A percentile compares a stretch with the other conserved stretches of the same genome.
phyloP scores from a whole-genome alignment of 2,329 filamentous ascomycete genomes.

The Reticulascus tulasneorum region DNA sequence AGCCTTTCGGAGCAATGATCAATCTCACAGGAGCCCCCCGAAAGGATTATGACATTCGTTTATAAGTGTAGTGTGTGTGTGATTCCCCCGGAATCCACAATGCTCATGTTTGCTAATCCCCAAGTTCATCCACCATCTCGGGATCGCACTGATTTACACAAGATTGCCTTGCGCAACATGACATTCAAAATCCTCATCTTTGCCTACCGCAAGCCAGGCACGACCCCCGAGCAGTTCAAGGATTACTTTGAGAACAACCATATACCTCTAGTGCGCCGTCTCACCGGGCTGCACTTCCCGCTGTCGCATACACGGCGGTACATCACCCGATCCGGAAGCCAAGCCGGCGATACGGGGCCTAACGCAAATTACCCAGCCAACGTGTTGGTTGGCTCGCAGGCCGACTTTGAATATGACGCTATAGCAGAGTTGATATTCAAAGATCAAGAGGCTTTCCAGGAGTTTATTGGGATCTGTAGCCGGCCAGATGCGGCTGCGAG shows the following conservation, averaged over 20 bases:
- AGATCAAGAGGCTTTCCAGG: constrained; percentile 10
- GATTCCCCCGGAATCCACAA: too few species aligned
- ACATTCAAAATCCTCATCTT: constrained; percentile 14
- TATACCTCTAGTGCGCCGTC: constrained; percentile 17
- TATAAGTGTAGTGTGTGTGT: too few species aligned
- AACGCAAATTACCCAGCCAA: constrained; percentile 9
- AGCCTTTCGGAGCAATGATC: too few species aligned
- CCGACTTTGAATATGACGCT: constrained; percentile 16
- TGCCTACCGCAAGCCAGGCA: constrained; percentile 15
- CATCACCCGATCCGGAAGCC: constrained; percentile 11
- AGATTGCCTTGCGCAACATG: neutral
- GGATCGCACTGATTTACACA: too few species aligned
- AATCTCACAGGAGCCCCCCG: too few species aligned
- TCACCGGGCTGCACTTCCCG: constrained; percentile 18
- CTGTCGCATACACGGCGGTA: constrained; percentile 17
- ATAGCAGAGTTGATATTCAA: constrained; percentile 17
- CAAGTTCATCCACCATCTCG: too few species aligned
- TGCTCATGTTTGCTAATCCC: too few species aligned
- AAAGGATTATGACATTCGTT: too few species aligned
- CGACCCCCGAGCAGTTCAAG: constrained; percentile 18
- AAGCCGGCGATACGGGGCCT: too few species aligned
- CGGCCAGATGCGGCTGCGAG: constrained; percentile 1
- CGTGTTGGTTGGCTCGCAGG: constrained; percentile 15
- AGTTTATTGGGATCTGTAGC: constrained; percentile 3
- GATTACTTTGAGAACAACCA: constrained; percentile 21